phyloP scores from a whole-genome alignment of 257 asterid species.

The Perilla frutescens region DNA sequence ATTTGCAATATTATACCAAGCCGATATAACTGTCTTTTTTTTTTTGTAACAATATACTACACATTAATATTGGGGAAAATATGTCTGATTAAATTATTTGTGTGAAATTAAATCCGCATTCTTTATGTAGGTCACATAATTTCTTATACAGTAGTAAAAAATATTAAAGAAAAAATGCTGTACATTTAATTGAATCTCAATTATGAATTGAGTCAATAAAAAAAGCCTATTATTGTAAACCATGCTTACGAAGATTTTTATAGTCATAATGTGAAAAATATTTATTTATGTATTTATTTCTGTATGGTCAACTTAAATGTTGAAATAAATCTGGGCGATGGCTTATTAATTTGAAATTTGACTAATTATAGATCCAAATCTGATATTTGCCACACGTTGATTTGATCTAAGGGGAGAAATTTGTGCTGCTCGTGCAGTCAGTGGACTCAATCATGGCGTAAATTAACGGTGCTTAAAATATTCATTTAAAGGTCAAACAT shows the following conservation, averaged over 20 bases:
- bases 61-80: neutral
- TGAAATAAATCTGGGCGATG: slow-evolving; percentile 8
- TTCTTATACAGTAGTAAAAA: neutral
- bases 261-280: neutral
- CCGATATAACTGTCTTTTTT: too few species aligned
- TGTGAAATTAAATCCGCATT: neutral
- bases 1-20: too few species aligned
- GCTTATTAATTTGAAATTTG: neutral
- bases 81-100: neutral
- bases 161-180: neutral
- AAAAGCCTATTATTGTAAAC: neutral
- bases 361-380: slow-evolving; percentile 34
- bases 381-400: slow-evolving; percentile 35
- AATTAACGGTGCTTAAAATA: slow-evolving; percentile 30
- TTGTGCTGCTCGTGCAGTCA: slow-evolving; percentile 18
- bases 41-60: too few species aligned
- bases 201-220: neutral
- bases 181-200: slow-evolving; percentile 15
- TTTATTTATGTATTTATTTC: neutral
- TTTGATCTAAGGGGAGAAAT: slow-evolving; percentile 29
- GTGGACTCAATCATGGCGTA: slow-evolving; percentile 51
- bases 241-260: slow-evolving; percentile 10
- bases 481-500: slow-evolving; percentile 37
- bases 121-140: neutral
- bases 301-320: slow-evolving; percentile 34